phyloP scores from a whole-genome alignment of 805 yeast species.

The Candida tammaniensis region DNA sequence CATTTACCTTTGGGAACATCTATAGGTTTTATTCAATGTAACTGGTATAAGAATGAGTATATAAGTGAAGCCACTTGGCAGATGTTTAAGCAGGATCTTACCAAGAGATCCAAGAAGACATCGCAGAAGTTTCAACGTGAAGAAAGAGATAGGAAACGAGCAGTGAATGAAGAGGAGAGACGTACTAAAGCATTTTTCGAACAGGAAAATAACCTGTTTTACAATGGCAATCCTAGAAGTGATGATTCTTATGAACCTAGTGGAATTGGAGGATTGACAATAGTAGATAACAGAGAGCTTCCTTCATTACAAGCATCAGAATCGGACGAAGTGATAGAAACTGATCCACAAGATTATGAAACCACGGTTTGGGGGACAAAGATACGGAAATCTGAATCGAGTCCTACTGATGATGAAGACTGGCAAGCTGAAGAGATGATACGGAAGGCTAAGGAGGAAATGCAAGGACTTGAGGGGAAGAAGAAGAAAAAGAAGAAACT shows the following conservation, averaged over 20 bases:
- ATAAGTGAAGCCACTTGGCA: conserved; percentile 35
- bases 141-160: conserved; percentile 55
- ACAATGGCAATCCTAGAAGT: conserved; percentile 30
- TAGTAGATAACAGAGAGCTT: conserved; percentile 35
- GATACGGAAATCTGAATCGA: conserved; percentile 41
- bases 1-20: conserved; percentile 86
- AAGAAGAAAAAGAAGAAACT: conserved; percentile 49
- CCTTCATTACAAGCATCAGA: conserved; percentile 25
- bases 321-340: conserved; percentile 4
- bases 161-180: conserved; percentile 57
- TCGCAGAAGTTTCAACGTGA: conserved; percentile 52
- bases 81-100: conserved; percentile 52
- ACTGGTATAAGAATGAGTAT: conserved; percentile 56
- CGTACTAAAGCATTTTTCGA: conserved; percentile 58
- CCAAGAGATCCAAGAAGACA: conserved; percentile 52
- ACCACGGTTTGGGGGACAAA: conserved; percentile 80
- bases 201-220: conserved; percentile 47
- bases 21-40: conserved; percentile 78
- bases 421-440: conserved; percentile 53
- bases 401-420: conserved; percentile 34
- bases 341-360: conserved; percentile 19
- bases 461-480: conserved; percentile 27
- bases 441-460: conserved; percentile 49
- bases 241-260: conserved; percentile 17
- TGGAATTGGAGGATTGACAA: conserved; percentile 32